A percentile compares a stretch with the other conserved stretches of the same genome.
Evolutionary conservation across 176 grass and related monocot species (phyloP).

Genomic region (Eragrostis nindensis): DNA sequence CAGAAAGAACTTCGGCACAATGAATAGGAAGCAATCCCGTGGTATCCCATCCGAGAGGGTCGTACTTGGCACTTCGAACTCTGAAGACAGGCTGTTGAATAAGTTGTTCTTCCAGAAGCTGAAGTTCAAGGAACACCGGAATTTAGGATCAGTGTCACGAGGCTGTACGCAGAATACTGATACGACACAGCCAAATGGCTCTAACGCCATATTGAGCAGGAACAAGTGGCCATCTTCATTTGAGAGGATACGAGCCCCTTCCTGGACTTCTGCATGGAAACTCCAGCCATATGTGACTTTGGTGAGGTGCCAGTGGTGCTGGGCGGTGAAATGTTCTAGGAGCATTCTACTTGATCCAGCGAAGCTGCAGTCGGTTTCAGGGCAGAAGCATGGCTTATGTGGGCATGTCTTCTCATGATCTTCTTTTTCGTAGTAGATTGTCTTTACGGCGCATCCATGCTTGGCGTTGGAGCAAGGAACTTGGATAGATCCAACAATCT

Average conservation of each 20-base stretch:
- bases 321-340: background rate
- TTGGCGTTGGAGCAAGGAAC: constrained; percentile 23
- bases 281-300: background rate
- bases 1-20: background rate
- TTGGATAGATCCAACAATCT: constrained; percentile 12
- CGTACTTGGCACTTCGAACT: background rate
- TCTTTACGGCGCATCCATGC: constrained; percentile 18
- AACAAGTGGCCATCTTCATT: background rate
- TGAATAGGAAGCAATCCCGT: background rate
- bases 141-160: background rate
- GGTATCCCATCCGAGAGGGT: background rate
- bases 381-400: background rate
- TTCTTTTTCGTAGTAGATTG: background rate
- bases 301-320: background rate
- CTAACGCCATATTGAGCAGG: background rate
- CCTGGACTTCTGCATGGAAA: background rate
- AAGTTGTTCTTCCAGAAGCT: background rate
- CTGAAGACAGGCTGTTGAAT: background rate
- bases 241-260: background rate
- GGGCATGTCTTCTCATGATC: background rate
- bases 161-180: constrained; percentile 3
- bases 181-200: constrained; percentile 15
- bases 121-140: background rate
- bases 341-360: background rate
- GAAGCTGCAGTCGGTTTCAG: constrained; percentile 7